Conservation (phyloP, 805 yeast genomes). For the Lipomyces anomalus region DNA sequence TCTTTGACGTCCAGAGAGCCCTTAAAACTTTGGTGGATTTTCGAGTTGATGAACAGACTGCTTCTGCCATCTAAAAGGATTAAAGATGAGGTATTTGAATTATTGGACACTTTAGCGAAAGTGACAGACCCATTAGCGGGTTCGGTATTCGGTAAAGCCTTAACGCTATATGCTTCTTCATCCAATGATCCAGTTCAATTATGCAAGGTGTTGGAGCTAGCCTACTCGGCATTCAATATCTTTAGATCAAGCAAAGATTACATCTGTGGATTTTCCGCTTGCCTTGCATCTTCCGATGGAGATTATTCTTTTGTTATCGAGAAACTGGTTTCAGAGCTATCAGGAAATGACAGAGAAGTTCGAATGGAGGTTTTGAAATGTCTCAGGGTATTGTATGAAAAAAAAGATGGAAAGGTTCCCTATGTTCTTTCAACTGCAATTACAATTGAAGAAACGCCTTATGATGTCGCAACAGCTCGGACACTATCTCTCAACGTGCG, state of each 20-base stretch:
- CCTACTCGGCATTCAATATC: not conserved
- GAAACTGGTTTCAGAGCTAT: conserved; percentile 2
- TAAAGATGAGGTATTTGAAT: no score
- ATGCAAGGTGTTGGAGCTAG: not conserved
- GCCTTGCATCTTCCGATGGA: not conserved
- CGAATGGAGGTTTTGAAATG: conserved; percentile 26
- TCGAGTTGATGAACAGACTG: no score
- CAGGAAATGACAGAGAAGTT: conserved; percentile 2
- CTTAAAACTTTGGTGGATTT: no score
- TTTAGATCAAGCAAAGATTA: conserved; percentile 2
- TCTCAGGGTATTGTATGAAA: conserved; percentile 34
- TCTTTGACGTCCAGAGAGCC: no score
- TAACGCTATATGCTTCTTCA: not conserved
- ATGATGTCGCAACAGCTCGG: conserved; percentile 63
- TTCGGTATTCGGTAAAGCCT: not conserved
- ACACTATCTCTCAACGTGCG: conserved; percentile 68
- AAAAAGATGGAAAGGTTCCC: conserved; percentile 34
- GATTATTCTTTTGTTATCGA: not conserved
- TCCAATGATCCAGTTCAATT: no score
- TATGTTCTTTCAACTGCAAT: conserved; percentile 46
- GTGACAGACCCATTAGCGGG: no score
- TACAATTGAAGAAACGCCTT: conserved; percentile 66
- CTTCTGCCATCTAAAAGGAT: no score
- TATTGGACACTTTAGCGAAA: no score
- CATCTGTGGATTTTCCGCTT: not conserved